Conservation (phyloP, 768 basidiomycete genomes). For the Lactarius trivialis region DNA sequence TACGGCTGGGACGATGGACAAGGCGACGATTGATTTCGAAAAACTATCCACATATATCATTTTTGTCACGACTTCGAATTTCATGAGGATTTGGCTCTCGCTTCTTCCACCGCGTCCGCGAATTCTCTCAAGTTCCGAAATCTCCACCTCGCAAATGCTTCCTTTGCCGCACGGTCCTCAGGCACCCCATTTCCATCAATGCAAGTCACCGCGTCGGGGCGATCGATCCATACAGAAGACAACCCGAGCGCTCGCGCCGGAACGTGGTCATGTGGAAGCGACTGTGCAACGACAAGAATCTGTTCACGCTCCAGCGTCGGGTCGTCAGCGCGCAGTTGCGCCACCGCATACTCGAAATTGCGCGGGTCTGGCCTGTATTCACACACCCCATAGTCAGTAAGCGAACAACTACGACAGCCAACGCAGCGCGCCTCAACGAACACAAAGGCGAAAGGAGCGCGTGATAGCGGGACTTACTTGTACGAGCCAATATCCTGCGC, state of each 20-base stretch:
- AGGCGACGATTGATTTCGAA: slow-evolving; percentile 59
- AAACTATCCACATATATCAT: neutral
- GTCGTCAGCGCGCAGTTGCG: slow-evolving; percentile 29
- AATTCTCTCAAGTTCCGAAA: slow-evolving; percentile 57
- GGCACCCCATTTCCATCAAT: slow-evolving; percentile 37
- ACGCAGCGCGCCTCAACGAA: too few species aligned
- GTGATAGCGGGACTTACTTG: slow-evolving; percentile 45
- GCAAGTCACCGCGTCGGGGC: slow-evolving; percentile 23
- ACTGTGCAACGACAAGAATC: slow-evolving; percentile 63
- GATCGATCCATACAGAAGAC: slow-evolving; percentile 61
- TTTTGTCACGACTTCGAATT: neutral
- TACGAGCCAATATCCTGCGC: slow-evolving; percentile 70
- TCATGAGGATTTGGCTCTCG: neutral
- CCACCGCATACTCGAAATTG: slow-evolving; percentile 46
- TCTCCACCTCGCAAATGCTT: slow-evolving; percentile 22
- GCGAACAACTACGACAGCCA: neutral
- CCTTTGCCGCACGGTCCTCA: slow-evolving; percentile 25
- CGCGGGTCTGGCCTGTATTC: slow-evolving; percentile 27
- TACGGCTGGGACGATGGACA: slow-evolving; percentile 75
- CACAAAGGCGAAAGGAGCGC: too few species aligned
- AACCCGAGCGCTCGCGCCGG: slow-evolving; percentile 55
- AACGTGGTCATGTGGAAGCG: slow-evolving; percentile 57
- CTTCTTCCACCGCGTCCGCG: slow-evolving; percentile 50
- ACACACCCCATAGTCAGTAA: neutral
- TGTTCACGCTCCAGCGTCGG: slow-evolving; percentile 35